Percentiles rank a stretch among this genome's conserved stretches.
Evolutionary conservation across 2,329 filamentous ascomycete species (phyloP).

Genomic region (Colletotrichum echinochloae): DNA sequence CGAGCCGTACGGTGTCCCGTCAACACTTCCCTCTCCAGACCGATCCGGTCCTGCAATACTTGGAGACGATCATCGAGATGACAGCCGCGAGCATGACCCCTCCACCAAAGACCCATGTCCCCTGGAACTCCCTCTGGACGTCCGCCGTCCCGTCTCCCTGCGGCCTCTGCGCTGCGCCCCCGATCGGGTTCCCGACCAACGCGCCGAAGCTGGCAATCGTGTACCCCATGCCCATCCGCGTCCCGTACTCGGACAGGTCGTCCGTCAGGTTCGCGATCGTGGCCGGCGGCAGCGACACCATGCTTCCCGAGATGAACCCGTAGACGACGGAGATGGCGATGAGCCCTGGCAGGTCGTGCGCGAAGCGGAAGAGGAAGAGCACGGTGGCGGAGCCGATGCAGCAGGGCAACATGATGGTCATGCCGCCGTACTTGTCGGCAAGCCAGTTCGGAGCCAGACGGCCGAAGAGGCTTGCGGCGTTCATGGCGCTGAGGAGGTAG

Average conservation of each 20-base stretch:
- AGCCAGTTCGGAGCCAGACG: conserved; percentile 41
- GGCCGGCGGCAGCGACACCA: conserved; percentile 37
- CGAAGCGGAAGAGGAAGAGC: conserved; percentile 30
- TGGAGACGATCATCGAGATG: conserved; percentile 13
- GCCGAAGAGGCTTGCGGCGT: conserved; percentile 40
- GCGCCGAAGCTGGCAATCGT: conserved; percentile 35
- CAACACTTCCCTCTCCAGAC: conserved; percentile 27
- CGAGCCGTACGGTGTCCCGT: not conserved
- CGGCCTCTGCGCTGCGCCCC: conserved; percentile 27
- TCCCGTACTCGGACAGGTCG: conserved; percentile 34
- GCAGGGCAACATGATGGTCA: conserved; percentile 35
- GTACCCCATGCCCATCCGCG: conserved; percentile 40
- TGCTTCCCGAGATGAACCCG: conserved; percentile 41
- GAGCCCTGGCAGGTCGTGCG: conserved; percentile 28
- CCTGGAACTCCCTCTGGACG: conserved; percentile 31
- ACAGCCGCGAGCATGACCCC: conserved; percentile 34
- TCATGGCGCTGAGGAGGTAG: conserved; percentile 41
- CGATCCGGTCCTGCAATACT: conserved; percentile 17
- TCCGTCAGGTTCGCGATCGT: conserved; percentile 37
- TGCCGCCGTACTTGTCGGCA: conserved; percentile 37
- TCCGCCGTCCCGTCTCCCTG: not conserved
- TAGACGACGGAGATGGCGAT: conserved; percentile 34
- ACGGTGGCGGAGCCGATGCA: conserved; percentile 31
- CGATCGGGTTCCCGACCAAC: conserved; percentile 40
- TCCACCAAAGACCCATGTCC: conserved; percentile 31